A percentile compares a stretch with the other conserved stretches of the same genome.
phyloP scores from a whole-genome alignment of 495 filamentous ascomycete genomes.

The Chaetomidium leptoderma region DNA sequence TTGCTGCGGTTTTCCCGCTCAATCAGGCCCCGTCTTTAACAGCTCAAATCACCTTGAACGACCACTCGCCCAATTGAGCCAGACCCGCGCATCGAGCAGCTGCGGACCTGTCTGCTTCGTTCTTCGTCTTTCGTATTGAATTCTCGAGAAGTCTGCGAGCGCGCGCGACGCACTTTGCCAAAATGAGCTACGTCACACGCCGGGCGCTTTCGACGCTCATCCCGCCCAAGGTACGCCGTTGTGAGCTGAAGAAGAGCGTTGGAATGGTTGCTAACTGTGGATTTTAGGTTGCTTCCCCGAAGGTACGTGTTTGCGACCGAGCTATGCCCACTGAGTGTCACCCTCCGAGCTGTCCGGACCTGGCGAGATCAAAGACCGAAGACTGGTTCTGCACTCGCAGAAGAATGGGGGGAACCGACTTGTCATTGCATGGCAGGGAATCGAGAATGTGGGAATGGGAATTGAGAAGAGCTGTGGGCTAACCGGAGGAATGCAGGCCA shows the following conservation, averaged over 20 bases:
- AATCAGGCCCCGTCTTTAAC: slow-evolving; percentile 17
- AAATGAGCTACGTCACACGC: slow-evolving; percentile 86
- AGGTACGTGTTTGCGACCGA: slow-evolving; percentile 58
- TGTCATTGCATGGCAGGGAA: neutral
- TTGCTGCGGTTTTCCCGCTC: slow-evolving; percentile 28
- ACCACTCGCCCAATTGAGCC: slow-evolving; percentile 23
- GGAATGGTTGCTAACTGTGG: slow-evolving; percentile 28
- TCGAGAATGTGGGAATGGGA: neutral
- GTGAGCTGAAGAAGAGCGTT: neutral
- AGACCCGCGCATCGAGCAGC: slow-evolving; percentile 17
- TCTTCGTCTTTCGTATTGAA: slow-evolving; percentile 16
- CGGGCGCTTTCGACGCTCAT: slow-evolving; percentile 95
- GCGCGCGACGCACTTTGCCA: slow-evolving; percentile 41
- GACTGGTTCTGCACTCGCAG: neutral
- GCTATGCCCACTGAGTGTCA: neutral
- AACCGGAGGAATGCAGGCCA: slow-evolving; percentile 53
- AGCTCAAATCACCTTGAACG: slow-evolving; percentile 27
- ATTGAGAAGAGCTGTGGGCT: neutral
- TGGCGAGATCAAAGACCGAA: neutral
- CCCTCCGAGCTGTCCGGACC: slow-evolving; percentile 1
- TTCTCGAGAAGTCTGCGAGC: slow-evolving; percentile 22
- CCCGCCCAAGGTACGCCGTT: slow-evolving; percentile 82
- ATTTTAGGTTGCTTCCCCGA: slow-evolving; percentile 72
- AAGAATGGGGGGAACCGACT: neutral
- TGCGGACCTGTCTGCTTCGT: slow-evolving; percentile 4